phyloP scores from a whole-genome alignment of 2,329 filamentous ascomycete genomes.

The Aspergillus cejpii region DNA sequence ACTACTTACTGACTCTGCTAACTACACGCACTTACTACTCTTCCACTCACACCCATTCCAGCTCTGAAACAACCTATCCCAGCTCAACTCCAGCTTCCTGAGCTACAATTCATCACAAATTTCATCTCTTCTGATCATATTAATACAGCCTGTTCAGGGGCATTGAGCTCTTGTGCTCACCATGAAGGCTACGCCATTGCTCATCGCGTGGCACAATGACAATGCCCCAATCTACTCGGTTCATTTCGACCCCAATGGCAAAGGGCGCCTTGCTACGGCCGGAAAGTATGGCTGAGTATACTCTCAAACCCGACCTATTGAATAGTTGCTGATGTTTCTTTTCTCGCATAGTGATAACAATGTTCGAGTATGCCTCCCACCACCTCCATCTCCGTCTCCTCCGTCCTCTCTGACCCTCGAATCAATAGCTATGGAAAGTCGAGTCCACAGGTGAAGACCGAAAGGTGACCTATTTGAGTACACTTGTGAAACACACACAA shows the following conservation, averaged over 20 bases:
- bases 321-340: constrained; percentile 10
- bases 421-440: constrained; percentile 75
- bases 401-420: constrained; percentile 32
- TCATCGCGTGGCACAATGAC: constrained; percentile 98
- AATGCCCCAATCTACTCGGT: constrained; percentile 95
- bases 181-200: constrained; percentile 95
- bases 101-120: neutral
- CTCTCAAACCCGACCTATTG: neutral
- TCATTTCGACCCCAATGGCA: constrained; percentile 89
- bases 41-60: neutral
- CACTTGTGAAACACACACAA: constrained; percentile 87
- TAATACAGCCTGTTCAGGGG: neutral
- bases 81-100: neutral
- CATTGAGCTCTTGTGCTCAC: constrained; percentile 30
- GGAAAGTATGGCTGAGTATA: constrained; percentile 55
- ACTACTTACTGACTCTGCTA: neutral
- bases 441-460: constrained; percentile 77
- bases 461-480: constrained; percentile 86
- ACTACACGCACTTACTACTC: neutral
- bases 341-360: constrained; percentile 63
- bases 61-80: neutral
- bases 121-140: neutral
- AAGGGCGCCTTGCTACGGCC: constrained; percentile 83
- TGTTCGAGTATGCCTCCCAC: constrained; percentile 62
- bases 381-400: constrained; percentile 9